Evolutionary conservation across 2,329 filamentous ascomycete species (phyloP).

Genomic region (Dactylellina cionopaga): DNA sequence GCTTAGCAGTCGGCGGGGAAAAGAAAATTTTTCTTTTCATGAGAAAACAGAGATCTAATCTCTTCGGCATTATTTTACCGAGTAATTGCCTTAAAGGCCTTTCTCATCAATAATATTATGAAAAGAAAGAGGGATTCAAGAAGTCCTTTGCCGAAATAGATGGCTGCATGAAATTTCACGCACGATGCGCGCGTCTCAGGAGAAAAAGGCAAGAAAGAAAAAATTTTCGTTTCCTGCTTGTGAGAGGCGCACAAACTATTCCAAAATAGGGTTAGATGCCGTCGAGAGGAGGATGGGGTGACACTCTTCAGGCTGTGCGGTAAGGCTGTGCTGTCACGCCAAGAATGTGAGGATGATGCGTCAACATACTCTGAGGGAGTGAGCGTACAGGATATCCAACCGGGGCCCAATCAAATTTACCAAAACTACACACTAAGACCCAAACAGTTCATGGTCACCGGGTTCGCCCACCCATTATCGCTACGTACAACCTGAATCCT

Average conservation of each 20-base stretch:
- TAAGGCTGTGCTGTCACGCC: slow-evolving; percentile 46
- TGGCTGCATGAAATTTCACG: slow-evolving; percentile 33
- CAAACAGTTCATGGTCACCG: slow-evolving; percentile 12
- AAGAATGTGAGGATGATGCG: slow-evolving; percentile 38
- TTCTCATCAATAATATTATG: neutral
- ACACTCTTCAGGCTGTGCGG: slow-evolving; percentile 44
- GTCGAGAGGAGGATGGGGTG: slow-evolving; percentile 36
- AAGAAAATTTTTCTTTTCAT: slow-evolving; percentile 17
- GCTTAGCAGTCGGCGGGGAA: slow-evolving; percentile 35
- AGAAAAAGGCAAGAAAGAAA: neutral
- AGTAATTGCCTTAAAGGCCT: neutral
- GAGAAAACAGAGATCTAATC: neutral
- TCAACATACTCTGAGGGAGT: slow-evolving; percentile 30
- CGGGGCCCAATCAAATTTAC: too few species aligned
- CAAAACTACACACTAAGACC: neutral
- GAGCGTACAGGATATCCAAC: too few species aligned
- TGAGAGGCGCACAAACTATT: slow-evolving; percentile 9
- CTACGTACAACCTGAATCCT: slow-evolving; percentile 16
- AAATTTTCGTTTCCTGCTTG: slow-evolving; percentile 17
- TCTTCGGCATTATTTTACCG: neutral
- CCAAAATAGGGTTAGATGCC: slow-evolving; percentile 28
- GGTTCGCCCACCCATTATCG: slow-evolving; percentile 6
- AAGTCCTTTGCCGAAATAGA: slow-evolving; percentile 9
- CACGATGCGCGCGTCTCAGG: slow-evolving; percentile 37
- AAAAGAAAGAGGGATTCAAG: neutral